Evolutionary conservation across 2,329 filamentous ascomycete genomes (phyloP), one percentile per base, ranked within the genome.

Genomic region (Scytalidium sp.): DNA sequence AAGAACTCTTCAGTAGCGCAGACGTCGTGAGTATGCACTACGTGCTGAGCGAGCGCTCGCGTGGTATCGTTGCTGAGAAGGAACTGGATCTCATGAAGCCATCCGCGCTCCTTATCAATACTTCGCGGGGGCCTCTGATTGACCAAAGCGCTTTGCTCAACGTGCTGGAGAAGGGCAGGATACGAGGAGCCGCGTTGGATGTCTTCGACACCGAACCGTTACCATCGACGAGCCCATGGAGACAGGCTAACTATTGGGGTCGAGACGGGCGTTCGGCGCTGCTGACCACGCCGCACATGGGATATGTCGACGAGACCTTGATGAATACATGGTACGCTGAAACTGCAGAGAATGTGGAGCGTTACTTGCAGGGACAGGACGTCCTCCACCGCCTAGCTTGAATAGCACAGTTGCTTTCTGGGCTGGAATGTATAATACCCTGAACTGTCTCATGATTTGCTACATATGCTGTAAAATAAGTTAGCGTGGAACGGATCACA

Each of bases 11-110:
- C 57, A 62, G 65, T 27, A 63, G 62, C 0, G 76, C 86, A 2
- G 87, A 90, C 62, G 80, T 90, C 4, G 66, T 90, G 22, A 88
- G 80, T 58, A 58, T 90, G 52, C 87, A 90, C 61, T 74, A 87
- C 49, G 86, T 90, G 20, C 72, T 91, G 9, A 85, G 81, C 10
- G 79, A 83, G 15, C 73, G 87, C 29, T 86, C 81, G 27, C 70
- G 75, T 8, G 84, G 84, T 1, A 72, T 88, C 17, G 73, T 90
- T 9, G 78, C 75, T 0, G 64, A 60, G 2, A 59, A 68, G 3
- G 86, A 90, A 56, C 64, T 90, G 49, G 68, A 50, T 2, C 71
- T 67, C 56, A 86, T 90, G 85, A 88, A 87, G 69, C 64, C 68
- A 9, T 72, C 68, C 1, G 78, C 80, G 0, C 64, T 89, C 3